Percentiles rank a stretch among this genome's conserved stretches.
Evolutionary conservation across 805 yeast genomes (phyloP).

Genomic region (Zygosaccharomyces bisporus): DNA sequence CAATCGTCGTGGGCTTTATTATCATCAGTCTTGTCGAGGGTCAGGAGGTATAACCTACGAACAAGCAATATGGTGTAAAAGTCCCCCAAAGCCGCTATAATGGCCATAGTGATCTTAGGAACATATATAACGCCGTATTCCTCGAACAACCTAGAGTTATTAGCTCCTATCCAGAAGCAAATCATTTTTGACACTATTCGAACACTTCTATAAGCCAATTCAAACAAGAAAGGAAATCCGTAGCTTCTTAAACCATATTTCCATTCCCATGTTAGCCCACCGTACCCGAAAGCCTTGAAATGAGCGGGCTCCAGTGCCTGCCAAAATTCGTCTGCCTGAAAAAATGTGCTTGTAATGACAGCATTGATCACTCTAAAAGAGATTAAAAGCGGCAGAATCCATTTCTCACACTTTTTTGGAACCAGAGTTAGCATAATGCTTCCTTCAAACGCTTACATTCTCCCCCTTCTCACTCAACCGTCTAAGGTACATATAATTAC

Average conservation of each 20-base stretch:
- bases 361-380: constrained; percentile 59
- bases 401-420: constrained; percentile 6
- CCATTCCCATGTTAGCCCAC: constrained; percentile 97
- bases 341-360: constrained; percentile 62
- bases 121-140: constrained; percentile 41
- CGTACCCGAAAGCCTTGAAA: constrained; percentile 65
- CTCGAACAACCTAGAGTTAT: constrained; percentile 34
- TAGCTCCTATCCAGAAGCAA: background rate
- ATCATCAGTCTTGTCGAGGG: constrained; percentile 17
- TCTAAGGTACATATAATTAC: background rate
- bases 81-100: constrained; percentile 72
- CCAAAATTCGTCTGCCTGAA: constrained; percentile 96
- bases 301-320: constrained; percentile 95
- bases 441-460: background rate
- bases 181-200: constrained; percentile 1
- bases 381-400: constrained; percentile 33
- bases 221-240: constrained; percentile 72
- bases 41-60: constrained; percentile 25
- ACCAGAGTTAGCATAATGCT: background rate
- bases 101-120: constrained; percentile 70
- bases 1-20: constrained; percentile 5
- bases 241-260: constrained; percentile 65
- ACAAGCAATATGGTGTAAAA: constrained; percentile 51
- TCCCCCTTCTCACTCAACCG: background rate
- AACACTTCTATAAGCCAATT: constrained; percentile 24